A percentile compares a stretch with the other conserved stretches of the same genome.
These are phyloP conservation scores for Eragrostis tef DNA, from an alignment of 202 grass and related monocot species.

Conservation along the genomic window DNA sequence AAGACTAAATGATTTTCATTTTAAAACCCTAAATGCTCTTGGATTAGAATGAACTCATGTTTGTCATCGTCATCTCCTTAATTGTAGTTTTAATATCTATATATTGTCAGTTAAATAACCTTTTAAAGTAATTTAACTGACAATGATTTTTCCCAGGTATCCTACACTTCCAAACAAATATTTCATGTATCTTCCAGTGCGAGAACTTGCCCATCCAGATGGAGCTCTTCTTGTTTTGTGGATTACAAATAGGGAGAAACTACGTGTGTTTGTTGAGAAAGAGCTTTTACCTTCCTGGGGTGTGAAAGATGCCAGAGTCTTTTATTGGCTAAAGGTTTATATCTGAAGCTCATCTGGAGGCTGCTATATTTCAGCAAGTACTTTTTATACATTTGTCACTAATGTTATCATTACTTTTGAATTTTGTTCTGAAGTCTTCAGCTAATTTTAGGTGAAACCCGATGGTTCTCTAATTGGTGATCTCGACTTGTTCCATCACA, in stretches of 20 bases:
- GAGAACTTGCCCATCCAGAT: conserved; percentile 78
- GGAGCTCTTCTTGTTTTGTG: conserved; percentile 96
- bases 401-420: conserved; percentile 18
- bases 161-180: conserved; percentile 83
- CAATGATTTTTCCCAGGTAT: conserved; percentile 62
- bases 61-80: background rate
- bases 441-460: conserved; percentile 65
- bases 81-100: background rate
- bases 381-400: conserved; percentile 10
- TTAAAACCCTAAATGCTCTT: background rate
- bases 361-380: background rate
- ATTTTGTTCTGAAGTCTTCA: conserved; percentile 43
- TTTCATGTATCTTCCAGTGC: conserved; percentile 84
- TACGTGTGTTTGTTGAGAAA: conserved; percentile 73
- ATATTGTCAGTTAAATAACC: background rate
- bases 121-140: conserved; percentile 9
- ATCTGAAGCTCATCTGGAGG: conserved; percentile 3
- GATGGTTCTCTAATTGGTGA: conserved; percentile 82
- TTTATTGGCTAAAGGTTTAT: conserved; percentile 95
- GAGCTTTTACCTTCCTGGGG: conserved; percentile 87
- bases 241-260: conserved; percentile 86
- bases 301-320: conserved; percentile 59
- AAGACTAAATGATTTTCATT: background rate
- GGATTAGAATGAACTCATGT: background rate
- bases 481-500: conserved; percentile 92